These are phyloP conservation scores for Protomyces arabidopsidicola DNA, from an alignment of 1,139 yeast species.

Conservation along the genomic window DNA sequence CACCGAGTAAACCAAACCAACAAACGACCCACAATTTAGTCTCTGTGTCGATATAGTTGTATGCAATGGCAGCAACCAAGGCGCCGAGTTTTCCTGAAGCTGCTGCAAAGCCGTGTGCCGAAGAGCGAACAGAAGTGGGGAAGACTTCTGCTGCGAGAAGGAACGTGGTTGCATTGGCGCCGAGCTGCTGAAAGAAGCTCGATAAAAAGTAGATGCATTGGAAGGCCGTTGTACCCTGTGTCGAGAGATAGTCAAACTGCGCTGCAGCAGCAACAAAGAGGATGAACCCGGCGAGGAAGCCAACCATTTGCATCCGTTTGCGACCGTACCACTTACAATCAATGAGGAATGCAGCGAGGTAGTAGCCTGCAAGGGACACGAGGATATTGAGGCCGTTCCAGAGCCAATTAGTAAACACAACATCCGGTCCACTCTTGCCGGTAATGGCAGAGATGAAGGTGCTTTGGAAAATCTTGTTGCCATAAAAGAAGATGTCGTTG, in stretches of 20 bases:
- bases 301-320: constrained; percentile 56
- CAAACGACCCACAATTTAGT: constrained; percentile 42
- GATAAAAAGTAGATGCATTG: constrained; percentile 60
- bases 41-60: constrained; percentile 40
- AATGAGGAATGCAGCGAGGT: constrained; percentile 55
- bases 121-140: constrained; percentile 56
- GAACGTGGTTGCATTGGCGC: constrained; percentile 55
- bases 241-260: constrained; percentile 50
- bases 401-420: constrained; percentile 74
- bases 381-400: constrained; percentile 64
- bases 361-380: constrained; percentile 65
- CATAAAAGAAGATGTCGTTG: constrained; percentile 44
- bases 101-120: constrained; percentile 55
- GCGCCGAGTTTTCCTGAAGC: constrained; percentile 56
- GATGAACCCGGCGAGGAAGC: constrained; percentile 55
- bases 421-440: constrained; percentile 56
- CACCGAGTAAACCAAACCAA: constrained; percentile 43
- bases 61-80: constrained; percentile 48
- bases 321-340: constrained; percentile 55
- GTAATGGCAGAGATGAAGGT: constrained; percentile 58
- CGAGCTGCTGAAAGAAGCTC: constrained; percentile 66
- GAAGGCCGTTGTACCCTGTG: constrained; percentile 50
- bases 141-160: constrained; percentile 53
- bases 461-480: constrained; percentile 73
- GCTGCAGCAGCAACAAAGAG: constrained; percentile 61